Evolutionary conservation across 1,139 yeast genomes (phyloP), one percentile per base, ranked within the genome.

Genomic region (Trichomonascaceae sp.): DNA sequence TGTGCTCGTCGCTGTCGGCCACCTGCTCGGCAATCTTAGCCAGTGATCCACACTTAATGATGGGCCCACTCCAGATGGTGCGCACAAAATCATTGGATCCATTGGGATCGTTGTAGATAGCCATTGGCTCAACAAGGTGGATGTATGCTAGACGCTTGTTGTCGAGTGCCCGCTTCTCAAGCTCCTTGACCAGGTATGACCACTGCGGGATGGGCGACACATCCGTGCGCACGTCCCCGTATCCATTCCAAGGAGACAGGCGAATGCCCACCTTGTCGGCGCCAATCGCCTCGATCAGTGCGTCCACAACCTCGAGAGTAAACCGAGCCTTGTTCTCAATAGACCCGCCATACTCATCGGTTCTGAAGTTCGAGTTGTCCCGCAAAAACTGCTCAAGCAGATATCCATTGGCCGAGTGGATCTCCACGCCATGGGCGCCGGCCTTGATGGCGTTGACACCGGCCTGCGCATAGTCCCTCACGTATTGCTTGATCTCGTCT

Each of bases 271-370:
- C 59, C 42, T 59, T 63, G 8, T 63, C 61, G 17, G 70, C 65
- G 22, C 82, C 84, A 42, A 76, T 52, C 4, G 67, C 67, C 4
- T 59, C 71, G 28, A 56, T 49, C 6, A 71, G 46, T 9, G 67
- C 68, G 41, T 74, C 78, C 30, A 75, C 55, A 27, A 74, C 58
- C 45, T 74, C 77, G 33, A 76, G 56, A 6, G 63, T 44, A 43
- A 76, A 65, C 39, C 79, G 59, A 13, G 76, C 64, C 41, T 82
- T 64, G 56, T 76, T 76, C 49, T 74, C 81, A 44, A 75, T 63
- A 11, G 70, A 59, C 2, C 84, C 80, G 43, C 82, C 84, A 50
- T 75, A 76, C 50, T 71, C 62, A 46, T 76, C 84, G n/a, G 77
- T 71, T 52, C 85, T 67, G 40, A 63, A 48, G 57, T 78, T 78